A percentile compares a stretch with the other conserved stretches of the same genome.
phyloP scores from a whole-genome alignment of 345 rosid species.

The Mallotus nudiflorus region DNA sequence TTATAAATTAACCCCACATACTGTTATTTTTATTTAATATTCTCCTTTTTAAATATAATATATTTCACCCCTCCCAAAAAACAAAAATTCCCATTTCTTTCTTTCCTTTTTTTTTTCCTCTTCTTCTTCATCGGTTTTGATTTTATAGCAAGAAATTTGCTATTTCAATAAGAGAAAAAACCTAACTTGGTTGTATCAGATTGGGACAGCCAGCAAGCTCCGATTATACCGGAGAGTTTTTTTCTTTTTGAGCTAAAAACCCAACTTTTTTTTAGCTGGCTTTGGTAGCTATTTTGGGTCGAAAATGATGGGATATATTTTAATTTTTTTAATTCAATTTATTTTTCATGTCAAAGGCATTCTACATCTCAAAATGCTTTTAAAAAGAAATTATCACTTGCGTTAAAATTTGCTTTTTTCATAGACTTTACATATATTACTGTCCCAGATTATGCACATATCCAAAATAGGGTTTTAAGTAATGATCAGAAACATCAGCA shows the following conservation, averaged over 20 bases:
- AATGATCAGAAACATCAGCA: too few species aligned
- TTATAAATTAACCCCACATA: neutral
- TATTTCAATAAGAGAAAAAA: neutral
- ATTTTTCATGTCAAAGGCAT: too few species aligned
- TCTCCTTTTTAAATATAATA: neutral
- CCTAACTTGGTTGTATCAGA: neutral
- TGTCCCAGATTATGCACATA: too few species aligned
- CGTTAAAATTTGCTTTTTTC: too few species aligned
- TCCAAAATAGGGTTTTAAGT: too few species aligned
- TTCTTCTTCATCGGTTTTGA: neutral
- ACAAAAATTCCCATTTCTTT: neutral
- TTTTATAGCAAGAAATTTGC: constrained; percentile 17
- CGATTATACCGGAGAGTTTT: constrained; percentile 39
- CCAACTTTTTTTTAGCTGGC: constrained; percentile 15
- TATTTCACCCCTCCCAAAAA: neutral
- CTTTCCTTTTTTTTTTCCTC: constrained; percentile 4
- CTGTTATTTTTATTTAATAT: neutral
- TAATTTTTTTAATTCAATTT: too few species aligned
- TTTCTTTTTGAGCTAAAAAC: constrained; percentile 8
- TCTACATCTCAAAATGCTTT: too few species aligned
- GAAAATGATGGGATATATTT: neutral
- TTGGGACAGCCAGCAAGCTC: constrained; percentile 31
- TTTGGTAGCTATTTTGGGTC: neutral
- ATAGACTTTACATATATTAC: too few species aligned
- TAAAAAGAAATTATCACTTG: too few species aligned